Evolutionary conservation across 768 basidiomycete species (phyloP).

Genomic region (Lactarius evosmus): DNA sequence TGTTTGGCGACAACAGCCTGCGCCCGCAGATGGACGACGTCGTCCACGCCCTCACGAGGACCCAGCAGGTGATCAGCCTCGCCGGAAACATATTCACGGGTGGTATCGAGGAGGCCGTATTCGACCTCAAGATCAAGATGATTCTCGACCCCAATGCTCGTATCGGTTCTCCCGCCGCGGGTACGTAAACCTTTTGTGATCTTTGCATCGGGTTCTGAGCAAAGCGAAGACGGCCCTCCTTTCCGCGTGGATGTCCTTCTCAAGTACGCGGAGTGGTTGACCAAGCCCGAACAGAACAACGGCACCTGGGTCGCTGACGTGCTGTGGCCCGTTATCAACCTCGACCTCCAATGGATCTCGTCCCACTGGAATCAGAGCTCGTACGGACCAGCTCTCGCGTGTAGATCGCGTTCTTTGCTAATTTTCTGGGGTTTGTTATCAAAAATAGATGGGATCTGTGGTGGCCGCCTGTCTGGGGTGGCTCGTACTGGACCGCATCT

Average conservation of each 20-base stretch:
- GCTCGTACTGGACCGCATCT: conserved; percentile 25
- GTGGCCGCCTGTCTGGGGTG: conserved; percentile 24
- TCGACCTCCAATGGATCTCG: conserved; percentile 26
- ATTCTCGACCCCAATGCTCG: conserved; percentile 14
- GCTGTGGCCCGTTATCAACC: conserved; percentile 25
- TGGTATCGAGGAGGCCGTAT: conserved; percentile 20
- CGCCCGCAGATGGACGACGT: conserved; percentile 19
- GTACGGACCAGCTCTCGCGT: conserved; percentile 2
- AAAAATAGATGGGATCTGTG: conserved; percentile 21
- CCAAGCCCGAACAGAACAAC: conserved; percentile 20
- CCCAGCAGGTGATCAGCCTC: conserved; percentile 19
- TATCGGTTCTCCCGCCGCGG: conserved; percentile 10
- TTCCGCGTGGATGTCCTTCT: conserved; percentile 13
- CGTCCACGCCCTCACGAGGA: conserved; percentile 16
- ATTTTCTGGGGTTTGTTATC: neutral
- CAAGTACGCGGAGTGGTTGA: conserved; percentile 24
- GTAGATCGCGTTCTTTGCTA: neutral
- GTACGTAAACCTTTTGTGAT: no score
- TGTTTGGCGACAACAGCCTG: conserved; percentile 10
- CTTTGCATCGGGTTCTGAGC: neutral
- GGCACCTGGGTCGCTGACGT: conserved; percentile 22
- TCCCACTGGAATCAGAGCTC: conserved; percentile 27
- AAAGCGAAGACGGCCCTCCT: conserved; percentile 19
- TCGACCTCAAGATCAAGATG: conserved; percentile 11
- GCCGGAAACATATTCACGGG: conserved; percentile 25